Percentiles rank a stretch among this genome's conserved stretches.
phyloP scores from a whole-genome alignment of 768 basidiomycete species.

The Lentinula boryana region DNA sequence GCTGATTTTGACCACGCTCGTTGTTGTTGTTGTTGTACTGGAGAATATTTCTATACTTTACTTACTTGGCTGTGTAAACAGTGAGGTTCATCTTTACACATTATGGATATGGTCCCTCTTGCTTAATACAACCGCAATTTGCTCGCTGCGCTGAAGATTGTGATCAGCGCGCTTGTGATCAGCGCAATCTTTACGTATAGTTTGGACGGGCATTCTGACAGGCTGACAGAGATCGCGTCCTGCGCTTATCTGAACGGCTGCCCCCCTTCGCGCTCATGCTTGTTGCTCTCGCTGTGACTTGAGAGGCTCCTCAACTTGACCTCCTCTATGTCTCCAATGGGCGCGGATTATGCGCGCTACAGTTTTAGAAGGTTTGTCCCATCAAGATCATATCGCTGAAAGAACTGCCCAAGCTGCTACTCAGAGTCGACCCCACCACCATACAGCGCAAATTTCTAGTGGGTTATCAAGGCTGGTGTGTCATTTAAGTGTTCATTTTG shows the following conservation, averaged over 20 bases:
- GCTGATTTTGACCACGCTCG: background rate
- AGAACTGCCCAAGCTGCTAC: background rate
- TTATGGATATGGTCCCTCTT: too few species aligned
- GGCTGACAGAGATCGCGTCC: background rate
- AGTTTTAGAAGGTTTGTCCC: background rate
- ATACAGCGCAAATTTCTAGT: slow-evolving; percentile 82
- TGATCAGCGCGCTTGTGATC: background rate
- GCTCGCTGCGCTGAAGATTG: too few species aligned
- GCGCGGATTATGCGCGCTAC: background rate
- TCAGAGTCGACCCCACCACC: slow-evolving; percentile 61
- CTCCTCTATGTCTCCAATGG: background rate
- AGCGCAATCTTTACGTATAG: background rate
- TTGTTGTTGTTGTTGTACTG: slow-evolving; percentile 7
- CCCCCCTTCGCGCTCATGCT: background rate
- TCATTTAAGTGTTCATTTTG: background rate
- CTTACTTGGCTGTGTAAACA: too few species aligned
- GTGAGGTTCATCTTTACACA: too few species aligned
- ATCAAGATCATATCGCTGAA: background rate
- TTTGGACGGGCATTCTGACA: background rate
- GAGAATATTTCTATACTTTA: background rate
- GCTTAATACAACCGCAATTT: too few species aligned
- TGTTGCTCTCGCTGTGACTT: background rate
- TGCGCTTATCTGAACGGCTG: background rate
- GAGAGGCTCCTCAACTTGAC: background rate
- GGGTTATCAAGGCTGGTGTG: slow-evolving; percentile 85